Percentiles rank a stretch among this genome's conserved stretches.
phyloP scores from a whole-genome alignment of 2,329 filamentous ascomycete genomes.

The Penicillium aurantiogriseum region DNA sequence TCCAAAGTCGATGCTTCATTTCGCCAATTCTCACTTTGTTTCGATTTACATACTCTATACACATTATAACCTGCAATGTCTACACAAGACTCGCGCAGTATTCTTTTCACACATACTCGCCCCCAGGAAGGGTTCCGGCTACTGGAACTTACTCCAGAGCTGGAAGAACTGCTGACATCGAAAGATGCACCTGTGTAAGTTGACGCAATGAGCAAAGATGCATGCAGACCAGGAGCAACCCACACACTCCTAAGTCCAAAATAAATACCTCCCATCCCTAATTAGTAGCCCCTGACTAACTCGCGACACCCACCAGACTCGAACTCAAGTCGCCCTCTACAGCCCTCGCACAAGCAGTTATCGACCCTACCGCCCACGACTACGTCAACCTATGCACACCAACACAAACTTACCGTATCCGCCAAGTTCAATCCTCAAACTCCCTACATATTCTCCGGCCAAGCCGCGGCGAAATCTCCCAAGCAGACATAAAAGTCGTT shows the following conservation, averaged over 20 bases:
- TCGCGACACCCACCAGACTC: constrained; percentile 33
- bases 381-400: constrained; percentile 60
- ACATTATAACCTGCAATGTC: constrained; percentile 30
- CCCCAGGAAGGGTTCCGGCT: constrained; percentile 56
- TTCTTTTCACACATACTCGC: constrained; percentile 43
- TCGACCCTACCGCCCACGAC: constrained; percentile 30
- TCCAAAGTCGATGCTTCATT: constrained; percentile 18
- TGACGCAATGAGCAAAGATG: neutral
- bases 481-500: constrained; percentile 31
- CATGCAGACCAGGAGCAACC: neutral
- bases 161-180: constrained; percentile 54
- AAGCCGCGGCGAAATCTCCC: constrained; percentile 33
- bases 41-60: neutral
- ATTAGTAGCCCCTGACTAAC: neutral
- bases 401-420: constrained; percentile 57
- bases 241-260: neutral
- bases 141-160: constrained; percentile 59
- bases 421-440: constrained; percentile 66
- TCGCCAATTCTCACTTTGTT: neutral
- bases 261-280: neutral
- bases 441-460: constrained; percentile 57
- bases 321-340: constrained; percentile 44
- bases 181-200: constrained; percentile 43
- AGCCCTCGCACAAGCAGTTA: constrained; percentile 29
- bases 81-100: constrained; percentile 37